Percentiles rank a stretch among this genome's conserved stretches.
phyloP scores from a whole-genome alignment of 2,329 filamentous ascomycete genomes.

The Xenoacremonium recifei region DNA sequence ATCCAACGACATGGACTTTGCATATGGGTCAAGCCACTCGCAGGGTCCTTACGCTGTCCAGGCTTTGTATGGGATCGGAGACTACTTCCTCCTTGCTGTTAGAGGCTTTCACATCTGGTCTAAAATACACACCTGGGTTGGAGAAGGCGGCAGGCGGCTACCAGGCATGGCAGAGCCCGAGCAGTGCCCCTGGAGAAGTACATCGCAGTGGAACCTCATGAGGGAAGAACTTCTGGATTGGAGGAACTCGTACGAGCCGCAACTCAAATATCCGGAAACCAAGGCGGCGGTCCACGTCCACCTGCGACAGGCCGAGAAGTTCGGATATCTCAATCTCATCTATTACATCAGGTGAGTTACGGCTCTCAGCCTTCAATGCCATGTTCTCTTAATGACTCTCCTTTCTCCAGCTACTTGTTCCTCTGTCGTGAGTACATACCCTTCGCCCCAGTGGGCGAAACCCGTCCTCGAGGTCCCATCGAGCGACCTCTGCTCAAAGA shows the following conservation, averaged over 20 bases:
- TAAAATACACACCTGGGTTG: constrained; percentile 20
- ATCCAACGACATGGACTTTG: constrained; percentile 17
- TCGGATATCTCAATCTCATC: constrained; percentile 23
- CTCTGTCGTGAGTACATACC: constrained; percentile 22
- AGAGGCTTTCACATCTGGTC: constrained; percentile 23
- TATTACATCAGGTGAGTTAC: constrained; percentile 24
- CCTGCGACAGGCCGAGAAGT: constrained; percentile 21
- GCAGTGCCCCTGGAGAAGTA: constrained; percentile 18
- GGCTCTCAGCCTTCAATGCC: not conserved
- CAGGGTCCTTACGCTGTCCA: not conserved
- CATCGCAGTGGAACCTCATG: constrained; percentile 20
- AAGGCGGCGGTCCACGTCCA: constrained; percentile 22
- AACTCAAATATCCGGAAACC: constrained; percentile 21
- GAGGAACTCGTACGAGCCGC: constrained; percentile 12
- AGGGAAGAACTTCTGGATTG: constrained; percentile 16
- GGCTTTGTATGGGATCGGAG: constrained; percentile 8
- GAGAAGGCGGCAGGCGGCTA: constrained; percentile 18
- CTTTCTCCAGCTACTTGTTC: constrained; percentile 12
- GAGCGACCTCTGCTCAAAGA: constrained; percentile 21
- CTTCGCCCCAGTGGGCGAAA: constrained; percentile 21
- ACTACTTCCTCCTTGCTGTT: constrained; percentile 15
- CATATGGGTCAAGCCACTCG: constrained; percentile 10
- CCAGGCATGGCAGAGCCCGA: constrained; percentile 19
- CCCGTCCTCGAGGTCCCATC: constrained; percentile 19
- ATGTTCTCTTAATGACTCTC: not conserved